Evolutionary conservation across 1,284 basidiomycete species (phyloP).

Genomic region (Heterobasidion occidentale): DNA sequence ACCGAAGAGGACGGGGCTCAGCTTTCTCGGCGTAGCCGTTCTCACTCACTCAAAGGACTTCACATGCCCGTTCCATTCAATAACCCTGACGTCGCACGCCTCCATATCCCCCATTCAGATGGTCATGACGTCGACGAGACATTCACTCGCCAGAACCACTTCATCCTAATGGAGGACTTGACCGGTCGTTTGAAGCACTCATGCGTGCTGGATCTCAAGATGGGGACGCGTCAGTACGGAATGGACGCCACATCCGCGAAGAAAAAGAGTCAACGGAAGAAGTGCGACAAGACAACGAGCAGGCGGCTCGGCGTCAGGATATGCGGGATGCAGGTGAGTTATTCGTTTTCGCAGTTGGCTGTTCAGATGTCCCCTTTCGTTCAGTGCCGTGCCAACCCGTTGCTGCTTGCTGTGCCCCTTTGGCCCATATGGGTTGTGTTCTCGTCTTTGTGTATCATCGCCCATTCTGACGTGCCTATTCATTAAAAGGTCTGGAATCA

Average conservation of each 20-base stretch:
- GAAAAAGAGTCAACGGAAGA: constrained; percentile 97
- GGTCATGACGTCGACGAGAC: constrained; percentile 19
- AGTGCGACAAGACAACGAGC: constrained; percentile 95
- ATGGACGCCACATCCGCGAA: constrained; percentile 90
- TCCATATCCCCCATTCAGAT: constrained; percentile 8
- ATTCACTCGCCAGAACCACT: constrained; percentile 87
- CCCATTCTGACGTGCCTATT: constrained; percentile 1
- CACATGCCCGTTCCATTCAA: constrained; percentile 2
- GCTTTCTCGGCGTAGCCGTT: constrained; percentile 41
- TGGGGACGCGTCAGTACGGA: constrained; percentile 98
- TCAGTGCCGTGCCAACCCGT: background rate
- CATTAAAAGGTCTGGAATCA: constrained; percentile 81
- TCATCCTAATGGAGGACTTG: constrained; percentile 98
- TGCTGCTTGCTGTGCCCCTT: background rate
- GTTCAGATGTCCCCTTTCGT: background rate
- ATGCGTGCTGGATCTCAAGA: constrained; percentile 97
- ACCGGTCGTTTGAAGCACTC: constrained; percentile 92
- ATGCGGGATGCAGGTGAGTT: constrained; percentile 96
- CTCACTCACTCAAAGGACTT: constrained; percentile 32
- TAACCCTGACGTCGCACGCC: background rate
- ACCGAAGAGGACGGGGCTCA: constrained; percentile 6
- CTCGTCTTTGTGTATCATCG: constrained; percentile 7
- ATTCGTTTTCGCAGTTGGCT: background rate
- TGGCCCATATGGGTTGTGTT: background rate
- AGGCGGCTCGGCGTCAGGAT: constrained; percentile 86